A percentile compares a stretch with the other conserved stretches of the same genome.
These are phyloP conservation scores for Leucocoprinus leucothites DNA, from an alignment of 768 basidiomycete species.

Conservation along the genomic window DNA sequence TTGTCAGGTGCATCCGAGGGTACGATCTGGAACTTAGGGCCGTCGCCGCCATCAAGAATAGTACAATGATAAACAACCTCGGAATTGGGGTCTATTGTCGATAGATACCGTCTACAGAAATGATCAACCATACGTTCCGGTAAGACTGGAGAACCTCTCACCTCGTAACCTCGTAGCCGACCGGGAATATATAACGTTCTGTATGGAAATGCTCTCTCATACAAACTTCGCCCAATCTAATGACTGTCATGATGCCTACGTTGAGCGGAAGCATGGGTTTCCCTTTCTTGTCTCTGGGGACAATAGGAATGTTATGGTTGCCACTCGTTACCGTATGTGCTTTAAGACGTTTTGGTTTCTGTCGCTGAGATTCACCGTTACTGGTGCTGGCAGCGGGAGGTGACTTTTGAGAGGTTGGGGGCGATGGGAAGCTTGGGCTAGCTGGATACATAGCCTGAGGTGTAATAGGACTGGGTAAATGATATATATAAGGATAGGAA, in stretches of 20 bases:
- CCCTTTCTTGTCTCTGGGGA: constrained; percentile 70
- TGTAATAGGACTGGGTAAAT: constrained; percentile 32
- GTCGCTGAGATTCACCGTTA: constrained; percentile 34
- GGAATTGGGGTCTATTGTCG: constrained; percentile 60
- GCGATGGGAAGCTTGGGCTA: constrained; percentile 23
- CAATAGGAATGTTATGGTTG: constrained; percentile 73
- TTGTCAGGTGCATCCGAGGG: constrained; percentile 69
- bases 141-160: constrained; percentile 25
- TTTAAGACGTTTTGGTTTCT: constrained; percentile 76
- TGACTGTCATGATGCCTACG: constrained; percentile 86
- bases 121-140: constrained; percentile 9
- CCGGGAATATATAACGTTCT: constrained; percentile 85
- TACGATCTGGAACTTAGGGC: constrained; percentile 82
- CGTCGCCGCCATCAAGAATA: constrained; percentile 82
- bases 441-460: constrained; percentile 35
- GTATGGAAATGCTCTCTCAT: constrained; percentile 86
- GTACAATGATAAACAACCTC: constrained; percentile 81
- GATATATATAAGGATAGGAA: constrained; percentile 44
- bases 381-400: constrained; percentile 18
- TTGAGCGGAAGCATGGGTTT: constrained; percentile 74
- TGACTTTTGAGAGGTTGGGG: constrained; percentile 19
- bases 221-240: constrained; percentile 70
- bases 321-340: constrained; percentile 79
- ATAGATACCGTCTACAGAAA: constrained; percentile 64
- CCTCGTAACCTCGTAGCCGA: constrained; percentile 83